Percentiles rank a stretch among this genome's conserved stretches.
Conservation (phyloP, 768 basidiomycete genomes). For the Naematelia aurantialba region DNA sequence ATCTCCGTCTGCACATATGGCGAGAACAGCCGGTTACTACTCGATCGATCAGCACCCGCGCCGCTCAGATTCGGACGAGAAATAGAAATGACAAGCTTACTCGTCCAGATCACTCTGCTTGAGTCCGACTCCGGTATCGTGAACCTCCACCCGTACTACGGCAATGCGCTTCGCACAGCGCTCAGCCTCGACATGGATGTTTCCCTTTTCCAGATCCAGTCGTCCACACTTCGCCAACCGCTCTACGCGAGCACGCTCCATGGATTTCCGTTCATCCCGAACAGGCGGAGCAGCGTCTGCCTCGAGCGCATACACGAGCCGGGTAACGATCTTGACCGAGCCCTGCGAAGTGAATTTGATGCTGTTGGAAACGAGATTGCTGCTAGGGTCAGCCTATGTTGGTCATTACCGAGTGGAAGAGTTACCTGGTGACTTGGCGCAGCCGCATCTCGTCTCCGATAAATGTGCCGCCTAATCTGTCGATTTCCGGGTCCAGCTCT, state of each 20-base stretch:
- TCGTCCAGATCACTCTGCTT: constrained; percentile 65
- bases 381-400: too few species aligned
- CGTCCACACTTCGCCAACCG: constrained; percentile 21
- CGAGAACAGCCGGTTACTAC: constrained; percentile 46
- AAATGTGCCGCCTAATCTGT: constrained; percentile 54
- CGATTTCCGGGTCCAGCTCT: constrained; percentile 60
- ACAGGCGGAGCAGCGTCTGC: constrained; percentile 51
- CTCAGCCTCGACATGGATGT: constrained; percentile 20
- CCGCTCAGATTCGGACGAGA: too few species aligned
- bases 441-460: constrained; percentile 79
- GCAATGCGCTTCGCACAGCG: constrained; percentile 34
- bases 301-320: constrained; percentile 50
- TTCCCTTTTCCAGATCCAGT: constrained; percentile 38
- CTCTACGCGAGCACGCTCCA: constrained; percentile 32
- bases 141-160: constrained; percentile 72
- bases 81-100: too few species aligned
- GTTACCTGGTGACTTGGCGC: constrained; percentile 53
- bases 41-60: background rate
- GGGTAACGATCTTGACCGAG: constrained; percentile 62
- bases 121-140: constrained; percentile 68
- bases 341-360: constrained; percentile 54
- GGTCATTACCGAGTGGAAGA: too few species aligned
- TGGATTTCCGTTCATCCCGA: constrained; percentile 29
- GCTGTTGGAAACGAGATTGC: constrained; percentile 67
- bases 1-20: constrained; percentile 53